Conservation (phyloP, 306 rosid species). For the Neltuma alba region DNA sequence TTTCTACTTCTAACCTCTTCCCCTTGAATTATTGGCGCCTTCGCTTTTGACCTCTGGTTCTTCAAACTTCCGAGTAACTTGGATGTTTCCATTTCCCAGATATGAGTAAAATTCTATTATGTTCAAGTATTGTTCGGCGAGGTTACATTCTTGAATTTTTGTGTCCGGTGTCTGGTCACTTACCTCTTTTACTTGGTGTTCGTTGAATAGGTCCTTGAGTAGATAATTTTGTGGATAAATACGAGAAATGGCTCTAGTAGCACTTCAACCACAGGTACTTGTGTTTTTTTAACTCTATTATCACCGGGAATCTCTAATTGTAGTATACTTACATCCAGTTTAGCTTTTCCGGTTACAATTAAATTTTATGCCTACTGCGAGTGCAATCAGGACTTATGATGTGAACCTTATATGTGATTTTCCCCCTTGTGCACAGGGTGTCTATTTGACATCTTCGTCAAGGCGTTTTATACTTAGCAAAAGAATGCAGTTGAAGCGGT, state of each 20-base stretch:
- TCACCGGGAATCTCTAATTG: background rate
- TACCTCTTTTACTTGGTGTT: constrained; percentile 16
- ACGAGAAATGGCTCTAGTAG: constrained; percentile 63
- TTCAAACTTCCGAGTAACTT: background rate
- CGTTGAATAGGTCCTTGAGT: constrained; percentile 48
- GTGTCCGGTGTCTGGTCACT: background rate
- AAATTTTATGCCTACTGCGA: constrained; percentile 6
- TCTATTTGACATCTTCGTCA: constrained; percentile 52
- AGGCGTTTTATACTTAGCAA: constrained; percentile 56
- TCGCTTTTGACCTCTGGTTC: background rate
- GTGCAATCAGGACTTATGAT: background rate
- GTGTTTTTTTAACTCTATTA: constrained; percentile 12
- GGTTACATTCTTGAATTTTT: background rate
- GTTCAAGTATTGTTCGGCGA: background rate
- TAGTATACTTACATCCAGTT: background rate
- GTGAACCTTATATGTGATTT: constrained; percentile 23
- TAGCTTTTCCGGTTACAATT: background rate
- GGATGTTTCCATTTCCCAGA: background rate
- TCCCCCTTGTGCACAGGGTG: constrained; percentile 51
- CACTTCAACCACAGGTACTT: constrained; percentile 83
- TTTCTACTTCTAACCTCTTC: background rate
- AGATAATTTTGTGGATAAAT: constrained; percentile 57
- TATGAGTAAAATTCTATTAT: background rate
- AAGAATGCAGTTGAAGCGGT: constrained; percentile 61
- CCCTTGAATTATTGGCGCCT: background rate